These are phyloP conservation scores for Ceratocystis albifundus DNA, from an alignment of 2,329 filamentous ascomycete species.

Conservation along the genomic window DNA sequence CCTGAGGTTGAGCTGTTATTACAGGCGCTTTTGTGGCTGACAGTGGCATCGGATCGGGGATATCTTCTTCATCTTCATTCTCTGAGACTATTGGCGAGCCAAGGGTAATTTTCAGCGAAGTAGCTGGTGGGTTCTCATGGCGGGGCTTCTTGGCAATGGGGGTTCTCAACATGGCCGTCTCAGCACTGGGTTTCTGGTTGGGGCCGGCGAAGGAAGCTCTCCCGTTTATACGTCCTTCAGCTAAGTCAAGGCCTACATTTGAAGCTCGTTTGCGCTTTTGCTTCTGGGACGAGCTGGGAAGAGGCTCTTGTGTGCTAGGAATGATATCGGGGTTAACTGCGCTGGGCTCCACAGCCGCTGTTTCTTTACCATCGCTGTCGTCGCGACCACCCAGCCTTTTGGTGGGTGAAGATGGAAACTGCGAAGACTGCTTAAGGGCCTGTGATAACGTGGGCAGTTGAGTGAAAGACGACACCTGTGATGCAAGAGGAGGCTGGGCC, in stretches of 20 bases:
- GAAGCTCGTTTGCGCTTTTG: constrained; percentile 4
- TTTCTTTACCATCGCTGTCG: not conserved
- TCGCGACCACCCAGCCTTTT: not conserved
- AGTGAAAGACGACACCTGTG: not conserved
- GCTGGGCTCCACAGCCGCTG: not conserved
- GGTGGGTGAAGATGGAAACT: constrained; percentile 8
- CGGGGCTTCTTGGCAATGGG: not conserved
- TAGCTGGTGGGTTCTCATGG: not conserved
- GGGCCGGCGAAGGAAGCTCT: not conserved
- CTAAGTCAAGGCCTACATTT: not conserved
- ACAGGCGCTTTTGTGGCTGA: not conserved
- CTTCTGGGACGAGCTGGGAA: not conserved
- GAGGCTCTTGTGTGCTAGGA: not conserved
- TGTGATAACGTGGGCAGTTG: constrained; percentile 5
- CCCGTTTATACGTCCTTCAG: not conserved
- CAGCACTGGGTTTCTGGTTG: not conserved
- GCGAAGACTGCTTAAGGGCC: constrained; percentile 12
- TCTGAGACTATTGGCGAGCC: constrained; percentile 13
- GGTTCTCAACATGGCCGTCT: not conserved
- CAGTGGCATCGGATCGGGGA: not conserved
- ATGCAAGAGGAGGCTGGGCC: not conserved
- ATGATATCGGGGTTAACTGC: not conserved
- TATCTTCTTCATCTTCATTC: not conserved
- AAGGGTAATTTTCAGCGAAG: constrained; percentile 1
- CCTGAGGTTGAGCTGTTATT: not conserved